Conservation (phyloP, 1,139 yeast genomes). For the Nakaseomyces bracarensis region DNA sequence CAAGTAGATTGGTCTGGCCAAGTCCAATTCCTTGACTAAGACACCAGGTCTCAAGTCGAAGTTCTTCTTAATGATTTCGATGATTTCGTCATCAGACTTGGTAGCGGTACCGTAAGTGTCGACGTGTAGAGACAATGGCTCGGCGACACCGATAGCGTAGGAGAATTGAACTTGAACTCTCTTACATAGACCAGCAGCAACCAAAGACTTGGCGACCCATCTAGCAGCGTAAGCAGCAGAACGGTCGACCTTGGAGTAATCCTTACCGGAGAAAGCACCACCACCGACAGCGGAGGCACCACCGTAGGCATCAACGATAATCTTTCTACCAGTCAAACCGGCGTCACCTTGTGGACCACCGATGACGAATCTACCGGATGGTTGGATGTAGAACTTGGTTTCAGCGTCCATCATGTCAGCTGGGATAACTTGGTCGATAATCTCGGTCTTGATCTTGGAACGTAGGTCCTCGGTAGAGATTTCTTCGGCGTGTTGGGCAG, state of each 20-base stretch:
- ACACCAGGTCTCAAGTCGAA: slow-evolving; percentile 98
- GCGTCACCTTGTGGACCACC: slow-evolving; percentile 99
- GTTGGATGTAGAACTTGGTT: slow-evolving; percentile 94
- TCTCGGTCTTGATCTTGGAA: slow-evolving; percentile 61
- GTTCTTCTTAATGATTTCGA: slow-evolving; percentile 79
- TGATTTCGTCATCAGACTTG: slow-evolving; percentile 78
- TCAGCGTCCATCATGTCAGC: slow-evolving; percentile 79
- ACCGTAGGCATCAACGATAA: slow-evolving; percentile 97
- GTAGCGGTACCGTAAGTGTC: slow-evolving; percentile 96
- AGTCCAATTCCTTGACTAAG: slow-evolving; percentile 86
- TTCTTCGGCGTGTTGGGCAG: slow-evolving; percentile 94
- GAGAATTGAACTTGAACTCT: slow-evolving; percentile 97
- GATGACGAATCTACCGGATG: slow-evolving; percentile 96
- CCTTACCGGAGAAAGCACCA: slow-evolving; percentile 99
- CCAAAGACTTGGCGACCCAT: slow-evolving; percentile 98
- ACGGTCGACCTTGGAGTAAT: slow-evolving; percentile 98
- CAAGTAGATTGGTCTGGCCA: slow-evolving; percentile 96
- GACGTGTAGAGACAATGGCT: slow-evolving; percentile 91
- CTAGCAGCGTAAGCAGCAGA: slow-evolving; percentile 99
- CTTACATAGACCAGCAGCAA: slow-evolving; percentile 84
- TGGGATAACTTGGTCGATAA: slow-evolving; percentile 86
- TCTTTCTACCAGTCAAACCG: slow-evolving; percentile 97
- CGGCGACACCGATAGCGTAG: slow-evolving; percentile 98
- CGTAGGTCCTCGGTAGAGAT: slow-evolving; percentile 88
- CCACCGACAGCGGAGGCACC: slow-evolving; percentile 99